These are phyloP conservation scores for Calocybe indica DNA, from an alignment of 768 basidiomycete genomes.

Conservation along the genomic window DNA sequence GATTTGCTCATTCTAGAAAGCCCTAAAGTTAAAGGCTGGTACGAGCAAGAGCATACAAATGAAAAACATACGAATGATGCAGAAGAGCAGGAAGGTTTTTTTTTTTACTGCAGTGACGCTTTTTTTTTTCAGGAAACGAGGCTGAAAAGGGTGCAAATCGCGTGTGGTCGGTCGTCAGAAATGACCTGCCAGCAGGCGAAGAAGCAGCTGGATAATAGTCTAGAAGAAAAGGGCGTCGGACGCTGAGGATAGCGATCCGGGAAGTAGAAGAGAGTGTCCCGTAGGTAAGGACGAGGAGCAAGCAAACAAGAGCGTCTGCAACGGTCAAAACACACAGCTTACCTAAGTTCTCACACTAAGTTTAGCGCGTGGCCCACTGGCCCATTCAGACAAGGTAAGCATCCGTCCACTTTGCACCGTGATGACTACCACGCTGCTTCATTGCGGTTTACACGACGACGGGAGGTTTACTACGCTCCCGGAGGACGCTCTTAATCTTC, in stretches of 20 bases:
- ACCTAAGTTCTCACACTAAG: slow-evolving; percentile 14
- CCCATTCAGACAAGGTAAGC: neutral
- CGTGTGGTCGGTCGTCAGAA: slow-evolving; percentile 75
- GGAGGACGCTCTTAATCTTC: slow-evolving; percentile 21
- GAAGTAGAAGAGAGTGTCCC: slow-evolving; percentile 29
- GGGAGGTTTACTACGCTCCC: slow-evolving; percentile 9
- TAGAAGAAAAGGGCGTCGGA: slow-evolving; percentile 36
- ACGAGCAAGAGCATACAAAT: slow-evolving; percentile 11
- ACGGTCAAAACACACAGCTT: slow-evolving; percentile 16
- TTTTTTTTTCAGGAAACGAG: slow-evolving; percentile 42
- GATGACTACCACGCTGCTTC: too few species aligned
- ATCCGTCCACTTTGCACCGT: neutral
- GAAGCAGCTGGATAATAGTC: slow-evolving; percentile 52
- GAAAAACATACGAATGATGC: slow-evolving; percentile 37
- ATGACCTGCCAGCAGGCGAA: slow-evolving; percentile 90
- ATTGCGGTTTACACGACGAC: too few species aligned
- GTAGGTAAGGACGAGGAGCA: slow-evolving; percentile 35
- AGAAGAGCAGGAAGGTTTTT: slow-evolving; percentile 25
- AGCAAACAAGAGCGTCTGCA: slow-evolving; percentile 13
- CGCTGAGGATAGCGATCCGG: slow-evolving; percentile 39
- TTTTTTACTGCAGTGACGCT: slow-evolving; percentile 21
- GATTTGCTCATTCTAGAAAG: slow-evolving; percentile 86
- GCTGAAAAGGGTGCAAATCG: slow-evolving; percentile 35
- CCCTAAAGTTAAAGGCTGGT: slow-evolving; percentile 2
- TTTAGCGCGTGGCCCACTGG: slow-evolving; percentile 14